Conservation (phyloP, 2,329 filamentous ascomycete genomes). For the Gliomastix tumulicola region DNA sequence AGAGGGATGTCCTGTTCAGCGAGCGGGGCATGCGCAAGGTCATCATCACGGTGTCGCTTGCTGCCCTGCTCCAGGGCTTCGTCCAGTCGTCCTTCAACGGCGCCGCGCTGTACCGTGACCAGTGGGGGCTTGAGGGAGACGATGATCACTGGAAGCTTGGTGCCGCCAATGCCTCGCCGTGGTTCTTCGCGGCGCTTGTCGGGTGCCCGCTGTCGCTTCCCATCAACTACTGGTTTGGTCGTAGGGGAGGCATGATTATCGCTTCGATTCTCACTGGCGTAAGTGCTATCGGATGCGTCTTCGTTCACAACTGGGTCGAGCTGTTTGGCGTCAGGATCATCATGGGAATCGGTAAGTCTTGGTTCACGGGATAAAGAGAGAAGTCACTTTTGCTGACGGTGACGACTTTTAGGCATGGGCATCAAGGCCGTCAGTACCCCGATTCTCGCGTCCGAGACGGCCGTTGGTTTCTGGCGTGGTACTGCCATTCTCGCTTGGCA, state of each 20-base stretch:
- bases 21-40: slow-evolving; percentile 30
- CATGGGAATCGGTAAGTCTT: slow-evolving; percentile 30
- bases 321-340: slow-evolving; percentile 25
- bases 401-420: too few relatives aligned
- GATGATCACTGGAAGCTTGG: slow-evolving; percentile 28
- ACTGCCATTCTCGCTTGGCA: slow-evolving; percentile 40
- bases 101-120: slow-evolving; percentile 21
- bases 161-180: slow-evolving; percentile 29
- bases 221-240: slow-evolving; percentile 30
- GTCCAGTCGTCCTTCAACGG: slow-evolving; percentile 37
- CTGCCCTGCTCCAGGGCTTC: slow-evolving; percentile 32
- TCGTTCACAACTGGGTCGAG: slow-evolving; percentile 20
- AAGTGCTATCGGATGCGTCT: slow-evolving; percentile 28
- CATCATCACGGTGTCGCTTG: slow-evolving; percentile 32
- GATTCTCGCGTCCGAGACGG: slow-evolving; percentile 38
- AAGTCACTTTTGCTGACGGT: too few relatives aligned
- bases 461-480: slow-evolving; percentile 38
- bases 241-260: slow-evolving; percentile 28
- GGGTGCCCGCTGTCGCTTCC: slow-evolving; percentile 31
- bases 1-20: slow-evolving; percentile 29
- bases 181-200: slow-evolving; percentile 26
- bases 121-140: slow-evolving; percentile 11
- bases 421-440: slow-evolving; percentile 41
- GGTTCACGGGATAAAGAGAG: slow-evolving; percentile 13
- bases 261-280: slow-evolving; percentile 29